Percentiles rank a stretch among this genome's conserved stretches.
These are phyloP conservation scores for Mesotaenium endlicherianum DNA, from an alignment of 139 green algal genomes.

Conservation along the genomic window DNA sequence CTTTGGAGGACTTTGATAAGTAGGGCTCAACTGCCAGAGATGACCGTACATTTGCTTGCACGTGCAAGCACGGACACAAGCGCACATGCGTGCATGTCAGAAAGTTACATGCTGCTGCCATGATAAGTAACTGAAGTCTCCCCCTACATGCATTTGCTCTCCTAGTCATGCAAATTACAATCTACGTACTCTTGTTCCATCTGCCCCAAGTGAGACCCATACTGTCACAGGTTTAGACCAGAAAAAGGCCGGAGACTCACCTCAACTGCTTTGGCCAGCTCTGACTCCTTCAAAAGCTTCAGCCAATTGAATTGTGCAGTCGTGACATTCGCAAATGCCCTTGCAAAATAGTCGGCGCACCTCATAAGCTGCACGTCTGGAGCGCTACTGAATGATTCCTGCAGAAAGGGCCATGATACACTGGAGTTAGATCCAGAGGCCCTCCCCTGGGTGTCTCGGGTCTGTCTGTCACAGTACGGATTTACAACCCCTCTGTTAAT, in stretches of 20 bases:
- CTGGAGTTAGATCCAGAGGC: not conserved
- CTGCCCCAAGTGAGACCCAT: no score
- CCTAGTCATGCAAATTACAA: no score
- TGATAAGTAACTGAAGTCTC: not conserved
- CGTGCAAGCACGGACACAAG: no score
- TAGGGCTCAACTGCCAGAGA: no score
- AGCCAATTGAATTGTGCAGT: not conserved
- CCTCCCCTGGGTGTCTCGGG: not conserved
- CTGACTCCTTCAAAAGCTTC: constrained; percentile 31
- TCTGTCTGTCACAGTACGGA: not conserved
- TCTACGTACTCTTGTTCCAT: no score
- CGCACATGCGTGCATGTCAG: no score
- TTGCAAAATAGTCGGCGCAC: constrained; percentile 43
- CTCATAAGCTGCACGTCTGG: constrained; percentile 37
- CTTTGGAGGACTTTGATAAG: no score
- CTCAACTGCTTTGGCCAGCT: constrained; percentile 6
- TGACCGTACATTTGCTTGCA: no score
- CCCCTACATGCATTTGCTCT: not conserved
- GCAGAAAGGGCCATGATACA: not conserved
- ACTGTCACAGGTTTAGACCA: no score
- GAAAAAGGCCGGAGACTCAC: not conserved
- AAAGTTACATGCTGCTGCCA: not conserved
- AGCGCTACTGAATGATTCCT: constrained; percentile 27
- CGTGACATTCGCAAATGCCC: constrained; percentile 25
- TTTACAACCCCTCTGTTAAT: not conserved